Conservation (phyloP, 2,329 filamentous ascomycete species). For the Fusarium poae region DNA sequence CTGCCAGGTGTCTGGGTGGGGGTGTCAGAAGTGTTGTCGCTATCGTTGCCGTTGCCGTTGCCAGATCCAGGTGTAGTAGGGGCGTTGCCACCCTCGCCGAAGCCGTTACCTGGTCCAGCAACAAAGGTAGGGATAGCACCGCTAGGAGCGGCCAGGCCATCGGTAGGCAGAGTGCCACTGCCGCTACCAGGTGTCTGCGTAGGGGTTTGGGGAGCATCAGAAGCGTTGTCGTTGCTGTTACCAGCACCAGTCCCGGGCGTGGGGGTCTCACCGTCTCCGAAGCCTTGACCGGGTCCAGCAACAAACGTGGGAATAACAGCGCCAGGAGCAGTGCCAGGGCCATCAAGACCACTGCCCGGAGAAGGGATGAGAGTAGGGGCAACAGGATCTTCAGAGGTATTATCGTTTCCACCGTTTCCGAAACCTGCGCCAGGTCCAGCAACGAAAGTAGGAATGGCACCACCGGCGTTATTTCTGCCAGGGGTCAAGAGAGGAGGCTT, state of each 20-base stretch:
- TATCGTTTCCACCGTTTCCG: conserved; percentile 15
- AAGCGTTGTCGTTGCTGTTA: conserved; percentile 15
- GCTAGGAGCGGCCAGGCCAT: conserved; percentile 6
- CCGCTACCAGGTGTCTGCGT: conserved; percentile 21
- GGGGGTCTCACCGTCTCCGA: conserved; percentile 7
- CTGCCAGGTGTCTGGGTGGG: conserved; percentile 12
- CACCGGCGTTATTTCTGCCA: conserved; percentile 9
- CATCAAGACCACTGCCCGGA: conserved; percentile 26
- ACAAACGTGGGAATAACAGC: conserved; percentile 23
- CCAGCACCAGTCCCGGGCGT: conserved; percentile 11
- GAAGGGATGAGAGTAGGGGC: conserved; percentile 30
- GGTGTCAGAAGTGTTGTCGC: not conserved
- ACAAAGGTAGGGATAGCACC: conserved; percentile 17
- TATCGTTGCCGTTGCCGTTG: not conserved
- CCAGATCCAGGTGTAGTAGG: not conserved
- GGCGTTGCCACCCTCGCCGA: conserved; percentile 13
- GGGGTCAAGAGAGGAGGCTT: conserved; percentile 11
- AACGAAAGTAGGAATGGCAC: conserved; percentile 18
- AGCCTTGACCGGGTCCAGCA: conserved; percentile 28
- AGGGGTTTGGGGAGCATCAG: conserved; percentile 5
- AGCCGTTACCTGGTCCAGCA: conserved; percentile 27
- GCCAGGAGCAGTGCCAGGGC: conserved; percentile 24
- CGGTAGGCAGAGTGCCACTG: not conserved
- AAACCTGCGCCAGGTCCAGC: conserved; percentile 29
- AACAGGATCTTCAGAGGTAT: conserved; percentile 13